phyloP scores from a whole-genome alignment of 306 rosid genomes.

The Vigna mungo region DNA sequence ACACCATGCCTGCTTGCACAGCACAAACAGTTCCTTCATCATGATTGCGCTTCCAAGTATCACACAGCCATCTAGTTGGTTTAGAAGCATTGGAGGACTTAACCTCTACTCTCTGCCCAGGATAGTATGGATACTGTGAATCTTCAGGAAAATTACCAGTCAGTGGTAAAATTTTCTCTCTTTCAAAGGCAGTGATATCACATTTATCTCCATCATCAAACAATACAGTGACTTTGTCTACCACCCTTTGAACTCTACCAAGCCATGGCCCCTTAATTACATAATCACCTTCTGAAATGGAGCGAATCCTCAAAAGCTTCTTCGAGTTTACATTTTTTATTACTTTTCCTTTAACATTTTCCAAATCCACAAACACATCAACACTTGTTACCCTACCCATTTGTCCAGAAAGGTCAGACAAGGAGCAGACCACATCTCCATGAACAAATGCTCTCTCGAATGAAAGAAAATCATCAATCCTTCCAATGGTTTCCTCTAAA shows the following conservation, averaged over 20 bases:
- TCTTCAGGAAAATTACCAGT: conserved; percentile 71
- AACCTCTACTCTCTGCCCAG: conserved; percentile 87
- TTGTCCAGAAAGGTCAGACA: conserved; percentile 78
- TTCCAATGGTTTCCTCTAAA: conserved; percentile 86
- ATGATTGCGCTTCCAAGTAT: conserved; percentile 74
- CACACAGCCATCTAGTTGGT: conserved; percentile 78
- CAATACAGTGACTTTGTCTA: conserved; percentile 71
- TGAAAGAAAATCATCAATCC: conserved; percentile 88
- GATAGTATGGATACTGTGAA: conserved; percentile 84
- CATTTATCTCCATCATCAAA: conserved; percentile 80
- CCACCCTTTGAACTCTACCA: conserved; percentile 76
- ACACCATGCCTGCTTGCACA: conserved; percentile 79
- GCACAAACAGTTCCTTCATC: conserved; percentile 80
- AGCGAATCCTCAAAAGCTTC: conserved; percentile 65
- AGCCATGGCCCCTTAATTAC: conserved; percentile 88
- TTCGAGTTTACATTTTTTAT: conserved; percentile 64
- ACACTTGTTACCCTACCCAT: conserved; percentile 78
- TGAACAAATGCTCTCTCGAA: conserved; percentile 81
- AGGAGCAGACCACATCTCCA: conserved; percentile 84
- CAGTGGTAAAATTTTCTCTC: conserved; percentile 68
- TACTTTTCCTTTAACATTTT: conserved; percentile 65
- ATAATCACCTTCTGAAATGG: conserved; percentile 77
- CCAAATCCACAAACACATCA: conserved; percentile 81
- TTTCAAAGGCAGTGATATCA: conserved; percentile 67
- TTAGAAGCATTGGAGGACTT: conserved; percentile 62